A percentile compares a stretch with the other conserved stretches of the same genome.
Evolutionary conservation across 129 eudicot genomes (phyloP).

Genomic region (Centaurea solstitialis): DNA sequence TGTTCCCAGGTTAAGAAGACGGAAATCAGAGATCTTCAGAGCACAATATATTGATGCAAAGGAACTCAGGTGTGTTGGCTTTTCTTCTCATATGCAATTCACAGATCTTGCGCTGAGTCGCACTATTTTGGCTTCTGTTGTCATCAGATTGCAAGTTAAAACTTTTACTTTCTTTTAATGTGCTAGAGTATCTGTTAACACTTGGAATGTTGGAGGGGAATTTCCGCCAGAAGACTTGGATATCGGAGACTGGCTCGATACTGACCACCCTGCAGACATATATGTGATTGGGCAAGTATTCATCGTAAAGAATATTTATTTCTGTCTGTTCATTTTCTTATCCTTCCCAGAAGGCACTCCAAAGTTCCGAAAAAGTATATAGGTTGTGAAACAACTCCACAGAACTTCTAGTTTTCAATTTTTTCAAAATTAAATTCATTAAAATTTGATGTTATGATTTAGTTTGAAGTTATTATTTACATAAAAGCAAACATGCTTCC

Average conservation of each 20-base stretch:
- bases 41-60: constrained; percentile 71
- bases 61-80: constrained; percentile 62
- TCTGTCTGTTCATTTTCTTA: not conserved
- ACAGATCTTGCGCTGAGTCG: not conserved
- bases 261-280: constrained; percentile 74
- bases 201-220: constrained; percentile 94
- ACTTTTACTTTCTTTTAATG: constrained; percentile 4
- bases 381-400: not conserved
- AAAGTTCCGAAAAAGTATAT: not conserved
- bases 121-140: not conserved
- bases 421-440: not conserved
- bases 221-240: constrained; percentile 79
- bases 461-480: not conserved
- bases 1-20: constrained; percentile 71
- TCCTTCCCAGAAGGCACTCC: not conserved
- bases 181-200: constrained; percentile 66
- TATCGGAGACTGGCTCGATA: constrained; percentile 66
- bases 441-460: not conserved
- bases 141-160: not conserved
- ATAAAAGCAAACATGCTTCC: constrained; percentile 6
- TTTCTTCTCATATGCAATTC: constrained; percentile 10
- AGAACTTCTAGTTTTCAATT: not conserved
- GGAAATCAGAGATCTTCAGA: constrained; percentile 90
- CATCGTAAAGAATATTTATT: not conserved
- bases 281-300: constrained; percentile 81